phyloP scores from a whole-genome alignment of 441 rosid species.

The Pelargonium citronellum region DNA sequence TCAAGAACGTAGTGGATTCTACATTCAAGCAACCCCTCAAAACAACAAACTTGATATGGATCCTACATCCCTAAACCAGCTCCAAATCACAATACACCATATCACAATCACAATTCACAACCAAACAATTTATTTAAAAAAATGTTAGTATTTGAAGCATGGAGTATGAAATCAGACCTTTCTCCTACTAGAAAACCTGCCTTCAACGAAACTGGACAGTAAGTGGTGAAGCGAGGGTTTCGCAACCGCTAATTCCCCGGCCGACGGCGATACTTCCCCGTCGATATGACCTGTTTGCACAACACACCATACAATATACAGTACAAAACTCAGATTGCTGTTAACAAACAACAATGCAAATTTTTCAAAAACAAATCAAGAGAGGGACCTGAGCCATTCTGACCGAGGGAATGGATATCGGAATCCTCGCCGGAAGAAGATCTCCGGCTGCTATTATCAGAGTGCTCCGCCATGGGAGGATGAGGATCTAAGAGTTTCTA shows the following conservation, averaged over 20 bases:
- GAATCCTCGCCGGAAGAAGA: not conserved
- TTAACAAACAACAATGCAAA: not conserved
- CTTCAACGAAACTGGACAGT: conserved; percentile 37
- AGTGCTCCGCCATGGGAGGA: not conserved
- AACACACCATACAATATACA: not conserved
- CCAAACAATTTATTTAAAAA: not conserved
- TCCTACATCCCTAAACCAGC: not conserved
- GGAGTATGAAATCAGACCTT: conserved; percentile 28
- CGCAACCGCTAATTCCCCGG: conserved; percentile 21
- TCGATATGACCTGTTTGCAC: not conserved
- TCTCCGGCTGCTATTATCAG: not conserved
- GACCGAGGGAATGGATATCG: not conserved
- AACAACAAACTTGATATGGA: not conserved
- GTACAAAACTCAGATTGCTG: not conserved
- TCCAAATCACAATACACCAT: not conserved
- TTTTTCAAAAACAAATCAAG: not conserved
- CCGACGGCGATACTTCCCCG: conserved; percentile 2
- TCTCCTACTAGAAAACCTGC: conserved; percentile 36
- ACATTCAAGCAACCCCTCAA: no score
- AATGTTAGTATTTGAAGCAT: not conserved
- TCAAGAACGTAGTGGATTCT: not conserved
- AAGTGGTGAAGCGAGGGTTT: conserved; percentile 16
- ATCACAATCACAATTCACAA: not conserved
- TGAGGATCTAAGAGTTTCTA: not conserved
- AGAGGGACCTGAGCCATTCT: not conserved